Evolutionary conservation across 2,329 filamentous ascomycete genomes (phyloP).

Genomic region (Metarhizium guizhouense): DNA sequence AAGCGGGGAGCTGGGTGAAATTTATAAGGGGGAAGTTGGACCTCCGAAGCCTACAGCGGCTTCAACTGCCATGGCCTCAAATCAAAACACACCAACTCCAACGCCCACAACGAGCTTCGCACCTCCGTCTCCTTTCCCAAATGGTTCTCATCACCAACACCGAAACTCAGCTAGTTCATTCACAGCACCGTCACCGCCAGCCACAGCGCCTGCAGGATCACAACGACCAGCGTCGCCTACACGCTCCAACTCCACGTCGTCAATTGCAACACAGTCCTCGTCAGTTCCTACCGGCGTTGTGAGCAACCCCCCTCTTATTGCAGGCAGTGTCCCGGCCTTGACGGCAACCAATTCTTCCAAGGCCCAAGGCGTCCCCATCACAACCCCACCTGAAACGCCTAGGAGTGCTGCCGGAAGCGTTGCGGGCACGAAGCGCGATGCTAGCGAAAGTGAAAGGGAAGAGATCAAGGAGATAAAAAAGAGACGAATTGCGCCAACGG

Average conservation of each 20-base stretch:
- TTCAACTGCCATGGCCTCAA: conserved; percentile 34
- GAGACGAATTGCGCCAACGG: conserved; percentile 61
- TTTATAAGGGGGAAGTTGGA: conserved; percentile 63
- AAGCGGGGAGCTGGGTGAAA: conserved; percentile 73
- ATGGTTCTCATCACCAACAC: conserved; percentile 41
- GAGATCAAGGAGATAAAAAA: conserved; percentile 53
- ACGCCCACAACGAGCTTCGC: conserved; percentile 59
- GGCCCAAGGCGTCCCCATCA: conserved; percentile 59
- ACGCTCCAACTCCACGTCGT: conserved; percentile 78
- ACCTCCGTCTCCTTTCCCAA: conserved; percentile 49
- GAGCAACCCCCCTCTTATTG: conserved; percentile 70
- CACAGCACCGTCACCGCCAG: conserved; percentile 46
- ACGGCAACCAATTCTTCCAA: conserved; percentile 63
- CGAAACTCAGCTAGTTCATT: conserved; percentile 50
- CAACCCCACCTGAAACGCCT: conserved; percentile 87
- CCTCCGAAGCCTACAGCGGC: conserved; percentile 35
- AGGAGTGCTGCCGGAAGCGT: conserved; percentile 26
- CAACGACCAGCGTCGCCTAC: conserved; percentile 69
- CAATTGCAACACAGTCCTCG: conserved; percentile 58
- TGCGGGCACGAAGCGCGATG: conserved; percentile 46
- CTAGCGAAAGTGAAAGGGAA: conserved; percentile 44
- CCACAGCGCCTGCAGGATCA: conserved; percentile 47
- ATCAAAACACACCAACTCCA: conserved; percentile 59
- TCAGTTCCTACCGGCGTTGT: conserved; percentile 43
- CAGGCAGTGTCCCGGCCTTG: conserved; percentile 68